A percentile compares a stretch with the other conserved stretches of the same genome.
Conservation (phyloP, 1,284 basidiomycete species). For the Irpex sp. region DNA sequence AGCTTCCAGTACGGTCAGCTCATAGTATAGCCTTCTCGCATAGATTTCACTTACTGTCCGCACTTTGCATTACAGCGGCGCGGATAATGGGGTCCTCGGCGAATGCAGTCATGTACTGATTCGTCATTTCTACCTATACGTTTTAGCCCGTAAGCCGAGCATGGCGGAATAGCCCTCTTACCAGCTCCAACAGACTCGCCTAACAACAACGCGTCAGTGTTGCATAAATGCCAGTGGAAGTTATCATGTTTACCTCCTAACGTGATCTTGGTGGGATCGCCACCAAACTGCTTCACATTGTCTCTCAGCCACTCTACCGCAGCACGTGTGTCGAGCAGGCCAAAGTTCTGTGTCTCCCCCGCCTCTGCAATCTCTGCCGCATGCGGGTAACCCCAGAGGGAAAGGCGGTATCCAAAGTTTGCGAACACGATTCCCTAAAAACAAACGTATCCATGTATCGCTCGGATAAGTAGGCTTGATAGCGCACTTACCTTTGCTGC, state of each 20-base stretch:
- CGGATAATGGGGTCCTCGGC: conserved; percentile 34
- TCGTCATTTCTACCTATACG: conserved; percentile 34
- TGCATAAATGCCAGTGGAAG: neutral
- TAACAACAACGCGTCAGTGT: neutral
- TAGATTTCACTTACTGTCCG: conserved; percentile 31
- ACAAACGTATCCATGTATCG: neutral
- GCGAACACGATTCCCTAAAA: conserved; percentile 38
- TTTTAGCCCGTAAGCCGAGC: neutral
- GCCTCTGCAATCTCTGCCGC: conserved; percentile 34
- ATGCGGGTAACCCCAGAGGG: conserved; percentile 38
- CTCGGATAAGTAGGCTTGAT: neutral
- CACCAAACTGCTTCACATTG: conserved; percentile 38
- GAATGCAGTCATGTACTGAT: conserved; percentile 39
- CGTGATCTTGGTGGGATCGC: conserved; percentile 39
- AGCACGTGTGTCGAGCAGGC: conserved; percentile 37
- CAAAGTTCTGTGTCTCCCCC: conserved; percentile 39
- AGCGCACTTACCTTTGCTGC: conserved; percentile 21
- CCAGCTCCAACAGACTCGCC: conserved; percentile 40
- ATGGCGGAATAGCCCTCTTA: conserved; percentile 12
- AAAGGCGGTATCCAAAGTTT: conserved; percentile 41
- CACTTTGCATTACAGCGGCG: conserved; percentile 39
- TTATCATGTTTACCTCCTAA: conserved; percentile 27
- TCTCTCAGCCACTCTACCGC: conserved; percentile 40
- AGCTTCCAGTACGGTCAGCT: conserved; percentile 15
- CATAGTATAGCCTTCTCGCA: too few relatives aligned